Evolutionary conservation across 139 green algal genomes (phyloP), one percentile per base, ranked within the genome.

Genomic region (Tetradesmus obliquus): DNA sequence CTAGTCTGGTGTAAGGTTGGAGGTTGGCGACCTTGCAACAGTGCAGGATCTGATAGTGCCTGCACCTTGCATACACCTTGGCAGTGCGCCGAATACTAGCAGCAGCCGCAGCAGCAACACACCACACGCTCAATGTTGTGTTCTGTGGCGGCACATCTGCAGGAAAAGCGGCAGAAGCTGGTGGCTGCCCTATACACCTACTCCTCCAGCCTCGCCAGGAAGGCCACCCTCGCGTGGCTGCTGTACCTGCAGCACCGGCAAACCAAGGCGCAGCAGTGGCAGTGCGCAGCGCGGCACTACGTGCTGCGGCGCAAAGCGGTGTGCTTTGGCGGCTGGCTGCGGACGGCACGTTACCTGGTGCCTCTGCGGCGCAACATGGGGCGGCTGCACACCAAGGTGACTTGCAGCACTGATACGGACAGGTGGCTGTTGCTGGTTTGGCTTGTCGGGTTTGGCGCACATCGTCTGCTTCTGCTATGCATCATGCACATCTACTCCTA

Each of bases 151-250:
- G n/a, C 3, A 82, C 66, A 20, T 58, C 51, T 84, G 71, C 86
- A 90, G 86, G 71, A 90, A 3, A 90, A 90, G 71, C 71, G 54
- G 3, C 76, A 60, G 51, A 91, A 91, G 76, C 13, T 87, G n/a
- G 80, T 86, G 24, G 76, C 74, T 60, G 88, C 76, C 3, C 55
- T 87, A n/a, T 58, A 32, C 55, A 8, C 17, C 22, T 91, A 79
- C 32, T 66, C 76, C 17, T 71, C 55, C 20, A 5, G n/a, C 15
- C 57, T 79, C 3, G 55, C 55, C 6, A 9, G 79, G 24, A 87
- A 82, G 57, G 88, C 88, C 32, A 54, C 84, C n/a, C 55, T 54
- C 10, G 79, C 81, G 3, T 87, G 76, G 88, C 32, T 91, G 5
- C 22, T 55, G 12, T 91, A 91, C 87, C 32, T 15, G 15, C 17